These are phyloP conservation scores for Taiwanofungus camphoratus DNA, from an alignment of 1,284 basidiomycete genomes.

Conservation along the genomic window DNA sequence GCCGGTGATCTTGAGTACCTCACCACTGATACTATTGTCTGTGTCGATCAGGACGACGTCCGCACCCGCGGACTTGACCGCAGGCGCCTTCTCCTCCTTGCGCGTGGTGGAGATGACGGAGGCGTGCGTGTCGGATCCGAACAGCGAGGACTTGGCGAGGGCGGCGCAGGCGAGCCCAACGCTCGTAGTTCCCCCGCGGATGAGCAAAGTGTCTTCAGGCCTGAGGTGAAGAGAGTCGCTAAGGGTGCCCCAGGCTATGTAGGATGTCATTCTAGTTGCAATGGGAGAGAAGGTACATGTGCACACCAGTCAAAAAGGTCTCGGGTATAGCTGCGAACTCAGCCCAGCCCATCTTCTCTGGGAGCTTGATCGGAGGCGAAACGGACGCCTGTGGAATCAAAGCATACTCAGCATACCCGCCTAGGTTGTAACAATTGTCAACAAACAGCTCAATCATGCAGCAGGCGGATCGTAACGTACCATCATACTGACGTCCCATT, in stretches of 20 bases:
- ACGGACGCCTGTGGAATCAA: constrained; percentile 9
- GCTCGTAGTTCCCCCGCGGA: constrained; percentile 11
- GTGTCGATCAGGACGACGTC: constrained; percentile 7
- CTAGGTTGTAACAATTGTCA: background rate
- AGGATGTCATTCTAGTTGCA: background rate
- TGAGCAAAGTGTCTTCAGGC: constrained; percentile 6
- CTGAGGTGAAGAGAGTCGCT: constrained; percentile 7
- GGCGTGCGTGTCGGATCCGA: constrained; percentile 5
- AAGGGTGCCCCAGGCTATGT: constrained; percentile 8
- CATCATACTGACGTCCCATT: constrained; percentile 10
- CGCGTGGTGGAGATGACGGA: constrained; percentile 9
- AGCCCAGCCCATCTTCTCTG: constrained; percentile 7
- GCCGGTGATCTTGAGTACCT: constrained; percentile 6
- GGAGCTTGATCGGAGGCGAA: constrained; percentile 7
- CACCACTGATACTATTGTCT: background rate
- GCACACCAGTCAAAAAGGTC: constrained; percentile 8
- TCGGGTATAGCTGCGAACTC: constrained; percentile 11
- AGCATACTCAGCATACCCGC: constrained; percentile 9
- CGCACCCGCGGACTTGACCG: constrained; percentile 5
- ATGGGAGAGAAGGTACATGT: background rate
- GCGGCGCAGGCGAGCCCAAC: constrained; percentile 10
- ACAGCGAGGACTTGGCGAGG: constrained; percentile 10
- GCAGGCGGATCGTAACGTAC: too few relatives aligned
- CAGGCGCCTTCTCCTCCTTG: constrained; percentile 2
- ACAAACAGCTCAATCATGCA: background rate